phyloP scores from a whole-genome alignment of 768 basidiomycete genomes.

The Mycena amicta region DNA sequence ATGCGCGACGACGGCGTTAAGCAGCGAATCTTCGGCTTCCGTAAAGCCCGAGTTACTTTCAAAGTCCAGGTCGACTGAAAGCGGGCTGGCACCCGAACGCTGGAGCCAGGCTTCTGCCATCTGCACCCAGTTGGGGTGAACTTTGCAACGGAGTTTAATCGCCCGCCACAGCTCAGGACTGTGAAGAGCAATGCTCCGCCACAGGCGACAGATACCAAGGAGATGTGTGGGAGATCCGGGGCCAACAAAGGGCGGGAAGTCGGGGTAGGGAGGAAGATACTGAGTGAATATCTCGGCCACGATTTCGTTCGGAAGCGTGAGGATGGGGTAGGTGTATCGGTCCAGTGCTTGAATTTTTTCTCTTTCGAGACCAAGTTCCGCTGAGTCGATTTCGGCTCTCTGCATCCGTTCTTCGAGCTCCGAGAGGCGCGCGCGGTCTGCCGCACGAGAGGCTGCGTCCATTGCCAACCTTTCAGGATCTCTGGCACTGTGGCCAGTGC shows the following conservation, averaged over 20 bases:
- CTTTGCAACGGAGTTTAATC: not conserved
- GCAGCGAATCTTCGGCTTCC: not conserved
- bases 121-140: not conserved
- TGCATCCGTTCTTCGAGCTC: no score
- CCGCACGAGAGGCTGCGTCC: no score
- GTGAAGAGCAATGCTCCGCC: not conserved
- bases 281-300: not conserved
- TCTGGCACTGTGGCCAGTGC: no score
- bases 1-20: not conserved
- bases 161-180: not conserved
- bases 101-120: not conserved
- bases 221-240: not conserved
- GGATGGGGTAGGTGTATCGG: not conserved
- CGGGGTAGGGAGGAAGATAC: not conserved
- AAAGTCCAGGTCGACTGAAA: not conserved
- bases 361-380: no score
- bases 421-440: no score
- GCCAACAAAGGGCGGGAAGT: not conserved
- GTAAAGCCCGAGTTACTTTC: not conserved
- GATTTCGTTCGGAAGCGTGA: not conserved
- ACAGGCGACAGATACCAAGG: not conserved
- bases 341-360: no score
- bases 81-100: not conserved
- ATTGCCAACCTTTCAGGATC: no score
- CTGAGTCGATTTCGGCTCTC: no score